Percentiles rank a stretch among this genome's conserved stretches.
phyloP scores from a whole-genome alignment of 805 yeast species.

The Cephaloascus fragrans region DNA sequence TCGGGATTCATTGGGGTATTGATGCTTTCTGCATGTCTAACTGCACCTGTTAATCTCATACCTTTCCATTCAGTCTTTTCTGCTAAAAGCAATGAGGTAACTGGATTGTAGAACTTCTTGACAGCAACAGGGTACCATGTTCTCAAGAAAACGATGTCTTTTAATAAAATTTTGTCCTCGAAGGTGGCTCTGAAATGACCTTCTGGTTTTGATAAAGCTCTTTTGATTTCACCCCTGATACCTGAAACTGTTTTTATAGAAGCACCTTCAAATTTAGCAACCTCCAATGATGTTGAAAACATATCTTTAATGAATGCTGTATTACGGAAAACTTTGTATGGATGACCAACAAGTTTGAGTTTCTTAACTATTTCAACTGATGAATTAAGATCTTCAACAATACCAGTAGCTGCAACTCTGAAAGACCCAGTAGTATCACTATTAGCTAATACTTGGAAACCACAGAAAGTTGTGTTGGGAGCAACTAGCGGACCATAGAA shows the following conservation, averaged over 20 bases:
- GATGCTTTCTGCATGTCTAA: slow-evolving; percentile 65
- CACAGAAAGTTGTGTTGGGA: slow-evolving; percentile 96
- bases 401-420: slow-evolving; percentile 94
- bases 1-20: slow-evolving; percentile 50
- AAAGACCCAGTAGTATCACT: slow-evolving; percentile 81
- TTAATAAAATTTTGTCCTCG: slow-evolving; percentile 88
- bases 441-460: slow-evolving; percentile 80
- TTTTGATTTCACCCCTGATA: slow-evolving; percentile 92
- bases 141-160: slow-evolving; percentile 81
- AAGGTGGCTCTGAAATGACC: slow-evolving; percentile 95
- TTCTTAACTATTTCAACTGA: slow-evolving; percentile 91
- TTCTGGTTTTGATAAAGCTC: slow-evolving; percentile 89
- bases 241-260: slow-evolving; percentile 95
- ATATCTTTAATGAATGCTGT: slow-evolving; percentile 96
- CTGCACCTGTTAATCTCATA: slow-evolving; percentile 90
- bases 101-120: slow-evolving; percentile 90
- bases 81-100: slow-evolving; percentile 71
- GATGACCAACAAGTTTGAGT: slow-evolving; percentile 89
- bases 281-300: slow-evolving; percentile 89
- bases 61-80: slow-evolving; percentile 91
- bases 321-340: slow-evolving; percentile 86
- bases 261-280: slow-evolving; percentile 97
- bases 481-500: slow-evolving; percentile 96
- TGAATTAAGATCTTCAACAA: slow-evolving; percentile 87
- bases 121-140: slow-evolving; percentile 96